Evolutionary conservation across 352 stramenopile genomes (phyloP), one percentile per base, ranked within the genome.

Genomic region (Peronospora tabacina): DNA sequence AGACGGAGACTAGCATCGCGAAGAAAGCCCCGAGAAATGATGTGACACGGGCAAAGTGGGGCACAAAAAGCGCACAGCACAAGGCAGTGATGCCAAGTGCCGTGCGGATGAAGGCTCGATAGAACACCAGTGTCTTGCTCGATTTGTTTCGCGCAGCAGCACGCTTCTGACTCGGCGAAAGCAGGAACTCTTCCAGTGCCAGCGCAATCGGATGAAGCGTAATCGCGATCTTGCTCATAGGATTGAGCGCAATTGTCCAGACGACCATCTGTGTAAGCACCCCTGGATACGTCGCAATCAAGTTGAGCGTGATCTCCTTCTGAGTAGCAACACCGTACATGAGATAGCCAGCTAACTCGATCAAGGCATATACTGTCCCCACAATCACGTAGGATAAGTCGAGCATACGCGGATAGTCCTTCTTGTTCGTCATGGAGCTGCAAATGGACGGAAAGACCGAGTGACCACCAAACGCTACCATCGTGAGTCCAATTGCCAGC

Each of bases 391-490:
- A 94, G 12, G 75, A 74, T 19, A 85, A 52, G 61, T 91, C 67
- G 38, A 93, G 61, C 24, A 93, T 68, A 24, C 57, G 58, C 0
- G 75, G 74, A 58, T 88, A 94, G 44, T 82, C 49, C 6, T 55
- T 36, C 22, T 70, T 69, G 55, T 87, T 70, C 5, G 62, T 55
- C 65, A 94, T 79, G 35, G 83, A 91, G 61, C 72, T 84, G 55
- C 85, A 92, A 47, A 94, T 94, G n/a, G 77, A 88, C n/a, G 80
- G 83, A 58, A 94, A 93, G 26, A 90, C 79, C 20, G 82, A 90
- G 66, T 94, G 83, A 26, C 83, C 83, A 10, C 80, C 83, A 30
- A 94, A 94, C 29, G 82, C 82, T 26, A 94, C 83, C 75, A 92
- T 91, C 2, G 78, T 87, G 10, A 94, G 69, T 2, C 83, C 83